Percentiles rank a stretch among this genome's conserved stretches.
These are phyloP conservation scores for Verticillium klebahnii DNA, from an alignment of 2,329 filamentous ascomycete species.

Conservation along the genomic window DNA sequence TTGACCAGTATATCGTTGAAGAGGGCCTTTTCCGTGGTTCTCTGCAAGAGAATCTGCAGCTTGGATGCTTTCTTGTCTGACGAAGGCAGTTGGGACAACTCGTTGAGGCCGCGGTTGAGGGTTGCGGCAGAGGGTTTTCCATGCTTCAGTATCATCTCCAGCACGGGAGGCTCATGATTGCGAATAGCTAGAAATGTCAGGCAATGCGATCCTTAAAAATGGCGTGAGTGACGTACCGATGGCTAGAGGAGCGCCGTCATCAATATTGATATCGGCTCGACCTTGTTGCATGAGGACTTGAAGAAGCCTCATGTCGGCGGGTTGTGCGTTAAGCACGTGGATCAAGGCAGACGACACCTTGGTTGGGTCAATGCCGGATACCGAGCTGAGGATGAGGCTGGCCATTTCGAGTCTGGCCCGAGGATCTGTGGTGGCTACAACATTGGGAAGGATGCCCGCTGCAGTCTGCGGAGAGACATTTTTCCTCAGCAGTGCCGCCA, in stretches of 20 bases:
- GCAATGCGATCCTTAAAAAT: background rate
- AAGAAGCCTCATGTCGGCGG: conserved; percentile 46
- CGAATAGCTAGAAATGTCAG: conserved; percentile 27
- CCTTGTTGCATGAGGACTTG: conserved; percentile 45
- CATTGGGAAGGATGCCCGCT: conserved; percentile 41
- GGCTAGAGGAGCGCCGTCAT: conserved; percentile 37
- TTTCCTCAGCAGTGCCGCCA: conserved; percentile 38
- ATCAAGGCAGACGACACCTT: conserved; percentile 39
- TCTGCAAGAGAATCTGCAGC: conserved; percentile 40
- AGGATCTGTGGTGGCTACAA: conserved; percentile 39
- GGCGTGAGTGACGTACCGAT: conserved; percentile 20
- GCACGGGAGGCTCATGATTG: conserved; percentile 41
- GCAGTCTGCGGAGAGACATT: conserved; percentile 42
- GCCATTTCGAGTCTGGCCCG: conserved; percentile 41
- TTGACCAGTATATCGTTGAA: conserved; percentile 41
- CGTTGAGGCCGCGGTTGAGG: conserved; percentile 36
- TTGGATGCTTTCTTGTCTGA: conserved; percentile 44
- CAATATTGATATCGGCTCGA: conserved; percentile 47
- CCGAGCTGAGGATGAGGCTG: conserved; percentile 38
- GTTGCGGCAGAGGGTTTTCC: conserved; percentile 40
- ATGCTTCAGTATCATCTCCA: conserved; percentile 41
- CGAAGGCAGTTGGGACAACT: conserved; percentile 36
- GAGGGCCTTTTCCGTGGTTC: conserved; percentile 35
- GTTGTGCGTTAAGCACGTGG: conserved; percentile 34
- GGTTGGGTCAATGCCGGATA: conserved; percentile 34